A percentile compares a stretch with the other conserved stretches of the same genome.
Evolutionary conservation across 2,329 filamentous ascomycete genomes (phyloP).

Genomic region (Penicillium sp.): DNA sequence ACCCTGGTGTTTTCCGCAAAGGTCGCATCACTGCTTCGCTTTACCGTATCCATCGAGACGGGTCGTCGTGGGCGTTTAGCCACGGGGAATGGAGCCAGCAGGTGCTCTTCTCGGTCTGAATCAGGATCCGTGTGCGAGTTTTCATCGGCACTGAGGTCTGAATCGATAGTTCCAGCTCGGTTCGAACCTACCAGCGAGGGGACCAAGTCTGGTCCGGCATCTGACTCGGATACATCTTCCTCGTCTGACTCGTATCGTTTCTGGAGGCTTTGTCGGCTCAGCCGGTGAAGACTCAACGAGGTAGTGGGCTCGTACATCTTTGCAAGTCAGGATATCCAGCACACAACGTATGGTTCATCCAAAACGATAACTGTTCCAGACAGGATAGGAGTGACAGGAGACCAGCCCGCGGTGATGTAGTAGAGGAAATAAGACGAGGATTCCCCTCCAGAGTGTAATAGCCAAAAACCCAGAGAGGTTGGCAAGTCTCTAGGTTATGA

Average conservation of each 20-base stretch:
- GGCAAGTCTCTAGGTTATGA: neutral
- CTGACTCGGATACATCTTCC: slow-evolving; percentile 40
- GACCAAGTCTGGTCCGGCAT: slow-evolving; percentile 32
- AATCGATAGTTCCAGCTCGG: slow-evolving; percentile 28
- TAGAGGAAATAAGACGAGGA: neutral
- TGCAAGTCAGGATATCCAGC: neutral
- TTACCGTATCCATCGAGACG: slow-evolving; percentile 38
- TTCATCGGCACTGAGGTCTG: slow-evolving; percentile 34
- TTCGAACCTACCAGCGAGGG: slow-evolving; percentile 34
- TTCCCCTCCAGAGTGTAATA: neutral
- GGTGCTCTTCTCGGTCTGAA: slow-evolving; percentile 22
- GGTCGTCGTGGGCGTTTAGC: slow-evolving; percentile 32
- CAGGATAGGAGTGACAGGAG: neutral
- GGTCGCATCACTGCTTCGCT: slow-evolving; percentile 33
- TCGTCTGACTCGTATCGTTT: slow-evolving; percentile 41
- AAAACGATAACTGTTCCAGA: slow-evolving; percentile 2
- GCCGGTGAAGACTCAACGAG: slow-evolving; percentile 30
- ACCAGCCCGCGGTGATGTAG: neutral
- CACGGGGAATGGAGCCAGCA: slow-evolving; percentile 22
- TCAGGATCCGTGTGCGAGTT: slow-evolving; percentile 24
- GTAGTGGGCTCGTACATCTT: slow-evolving; percentile 32
- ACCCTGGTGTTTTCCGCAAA: slow-evolving; percentile 33
- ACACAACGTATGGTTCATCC: neutral
- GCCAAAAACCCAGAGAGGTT: neutral
- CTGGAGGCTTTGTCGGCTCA: slow-evolving; percentile 33